Evolutionary conservation across 2,329 filamentous ascomycete genomes (phyloP).

Genomic region (Hirsutella rhossiliensis): DNA sequence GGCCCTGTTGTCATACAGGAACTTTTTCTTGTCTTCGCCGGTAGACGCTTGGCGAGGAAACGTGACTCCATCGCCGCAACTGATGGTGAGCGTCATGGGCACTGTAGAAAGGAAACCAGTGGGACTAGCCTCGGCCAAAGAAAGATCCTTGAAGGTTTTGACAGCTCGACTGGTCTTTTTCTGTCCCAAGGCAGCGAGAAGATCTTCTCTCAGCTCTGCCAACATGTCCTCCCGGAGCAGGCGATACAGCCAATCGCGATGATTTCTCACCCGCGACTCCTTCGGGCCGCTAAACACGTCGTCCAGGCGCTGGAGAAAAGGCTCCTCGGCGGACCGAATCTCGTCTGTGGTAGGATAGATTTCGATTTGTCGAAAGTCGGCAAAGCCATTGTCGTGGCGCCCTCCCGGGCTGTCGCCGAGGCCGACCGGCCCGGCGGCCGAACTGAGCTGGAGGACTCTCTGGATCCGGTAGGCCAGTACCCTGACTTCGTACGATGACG

Average conservation of each 20-base stretch:
- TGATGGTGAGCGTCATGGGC: conserved; percentile 22
- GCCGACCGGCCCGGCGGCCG: conserved; percentile 2
- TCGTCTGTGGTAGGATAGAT: conserved; percentile 58
- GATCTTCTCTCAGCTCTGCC: conserved; percentile 49
- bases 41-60: conserved; percentile 7
- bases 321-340: conserved; percentile 35
- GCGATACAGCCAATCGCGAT: conserved; percentile 62
- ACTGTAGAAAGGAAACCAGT: conserved; percentile 22
- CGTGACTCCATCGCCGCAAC: conserved; percentile 32
- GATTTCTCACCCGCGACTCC: conserved; percentile 27
- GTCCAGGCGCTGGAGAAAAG: conserved; percentile 42
- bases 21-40: conserved; percentile 24
- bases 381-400: conserved; percentile 62
- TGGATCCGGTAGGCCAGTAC: conserved; percentile 23
- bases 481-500: conserved; percentile 11
- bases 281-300: conserved; percentile 30
- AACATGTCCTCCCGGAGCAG: conserved; percentile 62
- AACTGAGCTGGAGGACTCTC: conserved; percentile 21
- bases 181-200: conserved; percentile 35
- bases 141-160: conserved; percentile 7
- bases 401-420: conserved; percentile 38
- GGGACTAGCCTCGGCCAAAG: conserved; percentile 27
- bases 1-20: conserved; percentile 31
- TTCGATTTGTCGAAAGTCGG: conserved; percentile 45
- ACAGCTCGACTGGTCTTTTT: conserved; percentile 31